A percentile compares a stretch with the other conserved stretches of the same genome.
phyloP scores from a whole-genome alignment of 768 basidiomycete species.

The Amanita pseudoporphyria region DNA sequence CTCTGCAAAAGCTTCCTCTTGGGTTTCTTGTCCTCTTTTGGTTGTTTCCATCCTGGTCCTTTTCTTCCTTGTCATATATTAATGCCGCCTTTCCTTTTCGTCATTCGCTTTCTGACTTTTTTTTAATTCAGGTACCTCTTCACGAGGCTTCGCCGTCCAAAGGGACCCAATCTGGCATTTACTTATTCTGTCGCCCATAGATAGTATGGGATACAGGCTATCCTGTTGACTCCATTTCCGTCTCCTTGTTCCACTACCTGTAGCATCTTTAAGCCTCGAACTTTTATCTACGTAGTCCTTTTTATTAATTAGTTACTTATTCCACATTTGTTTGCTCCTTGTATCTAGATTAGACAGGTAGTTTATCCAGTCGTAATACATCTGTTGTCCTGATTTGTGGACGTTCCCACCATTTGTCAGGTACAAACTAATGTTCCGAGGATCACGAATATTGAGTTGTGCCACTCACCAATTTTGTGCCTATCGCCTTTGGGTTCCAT shows the following conservation, averaged over 20 bases:
- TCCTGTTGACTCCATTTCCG: neutral
- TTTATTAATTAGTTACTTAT: neutral
- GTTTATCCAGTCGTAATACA: neutral
- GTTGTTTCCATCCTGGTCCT: neutral
- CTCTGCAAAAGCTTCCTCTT: neutral
- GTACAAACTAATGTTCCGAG: too few relatives aligned
- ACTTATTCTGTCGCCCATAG: constrained; percentile 1
- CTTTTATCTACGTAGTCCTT: neutral
- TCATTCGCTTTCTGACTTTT: neutral
- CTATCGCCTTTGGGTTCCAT: too few relatives aligned
- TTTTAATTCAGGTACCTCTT: too few relatives aligned
- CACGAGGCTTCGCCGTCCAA: neutral
- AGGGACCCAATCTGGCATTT: neutral
- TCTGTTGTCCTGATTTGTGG: neutral
- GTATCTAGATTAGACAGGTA: constrained; percentile 1
- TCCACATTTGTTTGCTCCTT: neutral
- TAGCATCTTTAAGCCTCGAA: neutral
- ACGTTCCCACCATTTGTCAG: too few relatives aligned
- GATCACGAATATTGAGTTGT: too few relatives aligned
- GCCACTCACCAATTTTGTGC: too few relatives aligned
- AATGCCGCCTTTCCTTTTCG: neutral
- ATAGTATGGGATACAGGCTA: constrained; percentile 1
- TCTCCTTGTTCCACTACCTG: neutral
- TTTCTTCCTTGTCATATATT: neutral
- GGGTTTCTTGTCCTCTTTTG: neutral